phyloP scores from a whole-genome alignment of 116 monocot genomes.

The Iris pallida region DNA sequence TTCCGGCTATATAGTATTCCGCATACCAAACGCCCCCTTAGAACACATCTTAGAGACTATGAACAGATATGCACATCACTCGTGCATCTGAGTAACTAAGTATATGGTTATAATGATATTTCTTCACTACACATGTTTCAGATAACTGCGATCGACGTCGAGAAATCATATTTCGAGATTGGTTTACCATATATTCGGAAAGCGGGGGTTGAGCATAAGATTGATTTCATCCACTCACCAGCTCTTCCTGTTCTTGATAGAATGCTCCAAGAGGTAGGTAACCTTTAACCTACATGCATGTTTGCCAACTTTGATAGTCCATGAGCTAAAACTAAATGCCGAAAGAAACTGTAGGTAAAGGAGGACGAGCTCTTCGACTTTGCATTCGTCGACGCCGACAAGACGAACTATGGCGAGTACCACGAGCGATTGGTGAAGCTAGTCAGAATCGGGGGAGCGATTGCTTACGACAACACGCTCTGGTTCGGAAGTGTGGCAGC shows the following conservation, averaged over 20 bases:
- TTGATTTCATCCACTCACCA: constrained; percentile 20
- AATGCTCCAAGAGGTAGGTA: constrained; percentile 10
- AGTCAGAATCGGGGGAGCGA: constrained; percentile 1
- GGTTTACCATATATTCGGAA: constrained; percentile 17
- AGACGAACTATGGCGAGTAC: constrained; percentile 3
- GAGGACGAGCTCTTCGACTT: constrained; percentile 9
- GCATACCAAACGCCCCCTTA: too few species aligned
- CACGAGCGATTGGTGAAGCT: constrained; percentile 11
- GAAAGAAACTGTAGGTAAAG: neutral
- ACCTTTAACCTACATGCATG: neutral
- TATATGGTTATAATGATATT: too few species aligned
- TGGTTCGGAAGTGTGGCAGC: constrained; percentile 7
- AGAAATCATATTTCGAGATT: constrained; percentile 4
- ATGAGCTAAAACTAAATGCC: too few species aligned
- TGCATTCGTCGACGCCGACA: constrained; percentile 16
- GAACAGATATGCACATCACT: too few species aligned
- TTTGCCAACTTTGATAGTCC: too few species aligned
- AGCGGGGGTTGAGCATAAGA: constrained; percentile 27
- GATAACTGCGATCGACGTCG: constrained; percentile 19
- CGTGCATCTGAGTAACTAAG: too few species aligned
- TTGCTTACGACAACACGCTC: constrained; percentile 11
- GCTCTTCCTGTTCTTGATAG: constrained; percentile 17
- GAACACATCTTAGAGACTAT: neutral
- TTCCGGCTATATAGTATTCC: too few species aligned
- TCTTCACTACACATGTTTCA: neutral